phyloP scores from a whole-genome alignment of 1,284 basidiomycete genomes.

The Xerocomus amazonicus region DNA sequence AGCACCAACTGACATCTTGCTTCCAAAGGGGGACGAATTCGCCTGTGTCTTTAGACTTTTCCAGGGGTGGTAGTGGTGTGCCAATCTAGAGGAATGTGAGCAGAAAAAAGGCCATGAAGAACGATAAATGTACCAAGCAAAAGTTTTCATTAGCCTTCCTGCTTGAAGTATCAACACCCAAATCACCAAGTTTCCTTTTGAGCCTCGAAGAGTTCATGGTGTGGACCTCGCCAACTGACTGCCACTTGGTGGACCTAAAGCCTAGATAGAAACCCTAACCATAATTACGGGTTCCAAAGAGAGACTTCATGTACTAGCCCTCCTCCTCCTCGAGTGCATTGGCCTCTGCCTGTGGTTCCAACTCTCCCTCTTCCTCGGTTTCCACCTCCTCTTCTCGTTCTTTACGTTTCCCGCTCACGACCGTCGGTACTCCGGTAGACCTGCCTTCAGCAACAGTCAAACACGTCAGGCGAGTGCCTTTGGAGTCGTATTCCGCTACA shows the following conservation, averaged over 20 bases:
- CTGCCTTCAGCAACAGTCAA: constrained; percentile 59
- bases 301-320: no score
- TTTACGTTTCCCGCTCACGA: constrained; percentile 39
- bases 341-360: constrained; percentile 22
- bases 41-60: constrained; percentile 83
- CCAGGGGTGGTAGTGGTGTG: constrained; percentile 86
- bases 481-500: constrained; percentile 72
- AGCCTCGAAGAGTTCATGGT: constrained; percentile 52
- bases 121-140: constrained; percentile 59
- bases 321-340: background rate
- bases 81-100: constrained; percentile 61
- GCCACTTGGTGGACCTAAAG: background rate
- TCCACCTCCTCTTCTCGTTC: constrained; percentile 31
- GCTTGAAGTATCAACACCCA: constrained; percentile 69
- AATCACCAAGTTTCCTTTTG: constrained; percentile 78
- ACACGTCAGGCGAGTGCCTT: constrained; percentile 81
- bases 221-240: background rate
- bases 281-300: background rate
- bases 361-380: constrained; percentile 30
- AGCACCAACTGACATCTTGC: constrained; percentile 68
- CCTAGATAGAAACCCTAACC: background rate
- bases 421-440: constrained; percentile 14
- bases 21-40: constrained; percentile 98
- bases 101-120: background rate
- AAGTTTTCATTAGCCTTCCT: constrained; percentile 81